Evolutionary conservation across 768 basidiomycete genomes (phyloP).

Genomic region (Neoboletus magnificus): DNA sequence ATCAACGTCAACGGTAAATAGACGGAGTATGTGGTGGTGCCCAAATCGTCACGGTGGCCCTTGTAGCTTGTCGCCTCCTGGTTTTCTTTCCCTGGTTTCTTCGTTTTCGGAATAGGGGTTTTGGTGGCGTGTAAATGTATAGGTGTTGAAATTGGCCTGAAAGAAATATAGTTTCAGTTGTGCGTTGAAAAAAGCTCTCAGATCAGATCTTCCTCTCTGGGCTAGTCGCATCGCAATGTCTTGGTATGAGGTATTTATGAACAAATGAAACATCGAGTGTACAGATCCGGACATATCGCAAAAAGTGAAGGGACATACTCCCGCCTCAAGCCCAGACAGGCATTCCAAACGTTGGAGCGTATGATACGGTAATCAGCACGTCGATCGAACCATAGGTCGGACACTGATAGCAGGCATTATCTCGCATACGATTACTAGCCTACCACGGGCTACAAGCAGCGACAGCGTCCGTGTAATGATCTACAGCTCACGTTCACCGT

Average conservation of each 20-base stretch:
- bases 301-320: background rate
- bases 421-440: background rate
- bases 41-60: too few species aligned
- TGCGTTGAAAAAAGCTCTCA: background rate
- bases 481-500: background rate
- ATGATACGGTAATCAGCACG: background rate
- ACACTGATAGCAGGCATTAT: background rate
- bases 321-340: too few species aligned
- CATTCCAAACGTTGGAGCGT: background rate
- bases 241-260: too few species aligned
- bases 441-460: background rate
- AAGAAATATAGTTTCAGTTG: background rate
- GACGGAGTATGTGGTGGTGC: too few species aligned
- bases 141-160: background rate
- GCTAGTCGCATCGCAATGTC: background rate
- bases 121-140: background rate
- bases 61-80: too few species aligned
- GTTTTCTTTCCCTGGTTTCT: background rate
- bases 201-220: background rate
- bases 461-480: background rate
- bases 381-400: too few species aligned
- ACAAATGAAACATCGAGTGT: too few species aligned
- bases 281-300: background rate
- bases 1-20: slow-evolving; percentile 1
- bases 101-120: background rate